Evolutionary conservation across 2,329 filamentous ascomycete species (phyloP).

Genomic region (Aspergillus ustus): DNA sequence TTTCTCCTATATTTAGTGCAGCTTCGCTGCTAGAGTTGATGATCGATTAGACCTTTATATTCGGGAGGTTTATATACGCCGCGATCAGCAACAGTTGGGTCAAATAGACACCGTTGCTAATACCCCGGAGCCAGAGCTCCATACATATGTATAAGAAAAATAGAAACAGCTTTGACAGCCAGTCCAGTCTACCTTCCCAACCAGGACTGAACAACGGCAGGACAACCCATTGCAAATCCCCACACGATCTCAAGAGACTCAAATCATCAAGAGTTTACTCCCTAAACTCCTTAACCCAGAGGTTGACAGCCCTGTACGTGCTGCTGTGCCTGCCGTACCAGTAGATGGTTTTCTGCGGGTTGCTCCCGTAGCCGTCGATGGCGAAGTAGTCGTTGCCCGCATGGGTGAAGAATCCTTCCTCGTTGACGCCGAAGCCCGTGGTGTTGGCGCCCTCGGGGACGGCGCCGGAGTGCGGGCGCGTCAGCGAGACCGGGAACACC

Average conservation of each 20-base stretch:
- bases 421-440: slow-evolving; percentile 31
- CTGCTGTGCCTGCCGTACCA: slow-evolving; percentile 34
- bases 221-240: not conserved
- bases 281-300: slow-evolving; percentile 33
- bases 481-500: slow-evolving; percentile 29
- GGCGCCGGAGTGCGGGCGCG: slow-evolving; percentile 34
- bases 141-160: too few species aligned
- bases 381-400: slow-evolving; percentile 32
- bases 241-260: too few species aligned
- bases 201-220: not conserved
- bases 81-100: too few species aligned
- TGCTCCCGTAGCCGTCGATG: slow-evolving; percentile 30
- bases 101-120: too few species aligned
- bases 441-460: slow-evolving; percentile 30
- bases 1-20: too few species aligned
- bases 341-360: slow-evolving; percentile 28
- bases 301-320: slow-evolving; percentile 23
- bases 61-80: too few species aligned
- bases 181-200: too few species aligned
- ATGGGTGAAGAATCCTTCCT: slow-evolving; percentile 34
- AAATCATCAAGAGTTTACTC: not conserved
- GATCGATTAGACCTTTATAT: too few species aligned
- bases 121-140: too few species aligned
- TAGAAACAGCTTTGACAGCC: too few species aligned
- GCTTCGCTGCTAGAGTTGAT: too few species aligned